Evolutionary conservation across 1,139 yeast genomes (phyloP).

Genomic region (Scheffersomyces cryptocercus): DNA sequence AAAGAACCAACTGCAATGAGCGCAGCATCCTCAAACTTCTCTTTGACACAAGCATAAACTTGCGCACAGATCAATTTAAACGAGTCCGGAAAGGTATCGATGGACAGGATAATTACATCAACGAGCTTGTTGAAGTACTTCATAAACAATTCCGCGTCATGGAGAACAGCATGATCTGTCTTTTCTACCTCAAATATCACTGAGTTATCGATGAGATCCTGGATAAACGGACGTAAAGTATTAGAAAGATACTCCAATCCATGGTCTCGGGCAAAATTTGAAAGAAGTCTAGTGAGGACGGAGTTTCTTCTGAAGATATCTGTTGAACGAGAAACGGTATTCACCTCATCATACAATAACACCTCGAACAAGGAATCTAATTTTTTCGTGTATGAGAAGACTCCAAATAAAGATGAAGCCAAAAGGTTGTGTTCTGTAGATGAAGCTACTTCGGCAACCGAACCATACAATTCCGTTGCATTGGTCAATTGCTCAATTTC

Average conservation of each 20-base stretch:
- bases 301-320: constrained; percentile 81
- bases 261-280: constrained; percentile 66
- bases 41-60: constrained; percentile 62
- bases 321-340: constrained; percentile 58
- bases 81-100: constrained; percentile 65
- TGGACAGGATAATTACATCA: constrained; percentile 59
- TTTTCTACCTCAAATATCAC: constrained; percentile 73
- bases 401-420: constrained; percentile 68
- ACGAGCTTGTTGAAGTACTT: constrained; percentile 60
- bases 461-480: constrained; percentile 31
- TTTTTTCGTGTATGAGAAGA: constrained; percentile 55
- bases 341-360: constrained; percentile 63
- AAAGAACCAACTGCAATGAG: constrained; percentile 84
- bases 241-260: constrained; percentile 60
- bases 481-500: constrained; percentile 23
- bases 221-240: constrained; percentile 57
- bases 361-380: constrained; percentile 58
- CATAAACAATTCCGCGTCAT: constrained; percentile 55
- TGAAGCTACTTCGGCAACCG: constrained; percentile 71
- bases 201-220: constrained; percentile 50
- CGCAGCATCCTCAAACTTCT: constrained; percentile 69
- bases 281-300: constrained; percentile 75
- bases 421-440: constrained; percentile 47
- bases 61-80: constrained; percentile 74
- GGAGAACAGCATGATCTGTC: constrained; percentile 26